Percentiles rank a stretch among this genome's conserved stretches.
These are phyloP conservation scores for Lipomyces kockii DNA, from an alignment of 805 yeast genomes.

Conservation along the genomic window DNA sequence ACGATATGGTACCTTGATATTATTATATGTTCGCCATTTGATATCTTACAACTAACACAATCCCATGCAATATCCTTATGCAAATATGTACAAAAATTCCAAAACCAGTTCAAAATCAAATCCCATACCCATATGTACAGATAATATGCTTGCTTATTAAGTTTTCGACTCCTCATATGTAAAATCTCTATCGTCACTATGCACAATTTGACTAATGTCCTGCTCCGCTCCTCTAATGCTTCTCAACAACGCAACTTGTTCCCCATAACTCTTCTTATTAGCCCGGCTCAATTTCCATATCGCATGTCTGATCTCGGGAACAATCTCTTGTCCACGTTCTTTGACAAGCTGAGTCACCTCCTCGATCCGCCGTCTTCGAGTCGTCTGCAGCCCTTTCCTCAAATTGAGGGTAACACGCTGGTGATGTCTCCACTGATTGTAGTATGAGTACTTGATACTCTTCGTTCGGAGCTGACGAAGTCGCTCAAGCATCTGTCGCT, in stretches of 20 bases:
- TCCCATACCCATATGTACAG: background rate
- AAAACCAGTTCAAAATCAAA: background rate
- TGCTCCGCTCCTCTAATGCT: background rate
- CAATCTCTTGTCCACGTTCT: background rate
- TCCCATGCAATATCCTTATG: background rate
- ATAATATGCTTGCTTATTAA: background rate
- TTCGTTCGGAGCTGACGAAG: background rate
- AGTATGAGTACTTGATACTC: background rate
- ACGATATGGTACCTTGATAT: background rate
- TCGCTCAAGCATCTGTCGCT: slow-evolving; percentile 11
- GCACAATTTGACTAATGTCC: background rate
- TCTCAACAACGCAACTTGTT: background rate
- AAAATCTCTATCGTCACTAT: background rate
- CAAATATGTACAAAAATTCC: background rate
- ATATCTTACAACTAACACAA: background rate
- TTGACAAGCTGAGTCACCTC: background rate
- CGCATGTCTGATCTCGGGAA: background rate
- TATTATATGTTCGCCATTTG: background rate
- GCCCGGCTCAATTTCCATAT: background rate
- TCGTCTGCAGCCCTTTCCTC: background rate
- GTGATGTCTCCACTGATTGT: background rate
- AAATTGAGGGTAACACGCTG: background rate
- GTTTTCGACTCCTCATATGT: background rate
- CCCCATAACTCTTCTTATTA: background rate
- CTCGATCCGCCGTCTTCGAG: background rate